Evolutionary conservation across 2,329 filamentous ascomycete species (phyloP), one percentile per base, ranked within the genome.

Genomic region (Alternaria solani): DNA sequence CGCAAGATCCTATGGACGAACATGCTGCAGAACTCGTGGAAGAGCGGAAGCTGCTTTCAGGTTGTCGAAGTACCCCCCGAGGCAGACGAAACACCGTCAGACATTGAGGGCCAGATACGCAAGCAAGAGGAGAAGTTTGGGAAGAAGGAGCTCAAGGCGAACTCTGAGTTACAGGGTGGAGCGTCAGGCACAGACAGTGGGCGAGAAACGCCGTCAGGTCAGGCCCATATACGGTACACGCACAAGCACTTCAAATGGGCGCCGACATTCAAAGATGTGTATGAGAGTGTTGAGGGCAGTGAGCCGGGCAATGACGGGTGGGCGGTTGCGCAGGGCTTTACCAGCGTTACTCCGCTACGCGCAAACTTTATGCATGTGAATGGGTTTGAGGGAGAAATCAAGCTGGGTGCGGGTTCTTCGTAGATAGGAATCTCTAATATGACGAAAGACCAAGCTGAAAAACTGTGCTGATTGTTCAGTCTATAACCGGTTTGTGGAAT

Each of bases 161-260:
- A 71, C 34, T 65, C 58, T 14, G 58, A 55, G 12, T 25, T 44
- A 26, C 52, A 71, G 49, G 71, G 71, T 47, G 54, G 57, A 30
- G 59, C 66, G 14, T 65, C 53, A 9, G 70, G 67, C 12, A 66
- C 66, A 25, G 71, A 69, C 73, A 66, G 66, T 70, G 76, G 69
- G 39, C 57, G 57, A 4, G 74, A 75, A 7, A 78, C 75, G 18
- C 75, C 75, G 11, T 63, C 60, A 2, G 64, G 62, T 0, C 68
- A 65, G 32, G 72, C 73, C 11, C 77, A 81, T 52, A 72, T 80
- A 41, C 81, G 85, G 30, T 89, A 93, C 75, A 86, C 83, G 57
- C 92, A 96, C 78, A 92, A 91, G 77, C 91, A 96, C 79, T 98
- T 97, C 84, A 96, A 94, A 80, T 98, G 95, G 95, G 88, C 91